phyloP scores from a whole-genome alignment of 805 yeast species.

The Teunomyces pallodes region DNA sequence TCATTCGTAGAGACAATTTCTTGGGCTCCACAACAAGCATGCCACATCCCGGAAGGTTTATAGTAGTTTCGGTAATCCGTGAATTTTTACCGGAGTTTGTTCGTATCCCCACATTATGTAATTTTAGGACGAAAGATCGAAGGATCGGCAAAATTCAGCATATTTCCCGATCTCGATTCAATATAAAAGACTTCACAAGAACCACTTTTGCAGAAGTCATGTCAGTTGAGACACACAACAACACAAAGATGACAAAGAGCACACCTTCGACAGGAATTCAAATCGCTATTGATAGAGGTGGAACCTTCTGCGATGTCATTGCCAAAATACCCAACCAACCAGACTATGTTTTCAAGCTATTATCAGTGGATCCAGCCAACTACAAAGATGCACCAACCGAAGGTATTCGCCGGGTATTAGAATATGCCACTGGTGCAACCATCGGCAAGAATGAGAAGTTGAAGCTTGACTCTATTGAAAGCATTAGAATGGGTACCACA shows the following conservation, averaged over 20 bases:
- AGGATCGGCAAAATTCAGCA: neutral
- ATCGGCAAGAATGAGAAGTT: slow-evolving; percentile 59
- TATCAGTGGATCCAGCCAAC: slow-evolving; percentile 86
- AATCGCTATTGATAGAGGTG: slow-evolving; percentile 57
- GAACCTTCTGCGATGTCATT: slow-evolving; percentile 81
- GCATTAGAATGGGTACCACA: slow-evolving; percentile 88
- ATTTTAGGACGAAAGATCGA: neutral
- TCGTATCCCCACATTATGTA: slow-evolving; percentile 1
- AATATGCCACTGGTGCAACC: slow-evolving; percentile 47
- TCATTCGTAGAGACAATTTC: too few relatives aligned
- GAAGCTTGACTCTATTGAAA: slow-evolving; percentile 60
- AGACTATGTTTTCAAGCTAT: slow-evolving; percentile 70
- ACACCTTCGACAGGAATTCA: slow-evolving; percentile 16
- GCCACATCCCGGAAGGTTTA: neutral
- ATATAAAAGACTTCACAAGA: neutral
- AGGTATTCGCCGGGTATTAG: slow-evolving; percentile 80
- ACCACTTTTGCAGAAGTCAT: neutral
- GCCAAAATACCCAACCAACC: slow-evolving; percentile 49
- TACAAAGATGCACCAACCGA: slow-evolving; percentile 90
- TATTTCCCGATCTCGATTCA: neutral
- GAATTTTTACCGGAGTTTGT: neutral
- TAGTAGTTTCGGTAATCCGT: neutral
- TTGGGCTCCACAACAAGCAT: too few relatives aligned
- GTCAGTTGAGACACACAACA: neutral
- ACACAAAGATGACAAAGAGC: neutral